Base-by-base conservation (phyloP, 768 basidiomycete genomes). In the Suillus spraguei region DNA sequence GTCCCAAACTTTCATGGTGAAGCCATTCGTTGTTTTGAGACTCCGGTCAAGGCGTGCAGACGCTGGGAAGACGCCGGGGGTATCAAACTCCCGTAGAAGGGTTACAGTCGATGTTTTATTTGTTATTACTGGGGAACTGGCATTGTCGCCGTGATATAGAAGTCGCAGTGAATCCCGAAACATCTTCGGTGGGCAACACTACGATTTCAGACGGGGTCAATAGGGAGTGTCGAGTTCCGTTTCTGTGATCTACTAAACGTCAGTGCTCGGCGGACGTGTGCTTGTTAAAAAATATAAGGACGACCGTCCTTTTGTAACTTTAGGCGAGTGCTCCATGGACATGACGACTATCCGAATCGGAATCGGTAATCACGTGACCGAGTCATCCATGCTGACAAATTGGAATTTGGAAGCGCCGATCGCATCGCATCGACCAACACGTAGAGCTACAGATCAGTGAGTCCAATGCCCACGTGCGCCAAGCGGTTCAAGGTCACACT, bases 31-130 rank as follows among this genome's bases (percentile, higher is more conserved):
- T 44, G 81, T 82, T 72, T 86, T 88, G n/a, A 90, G 79, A 67
- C 82, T 86, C 32, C 86, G 83, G 66, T 91, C 85, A 39, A 93
- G 80, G 49, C 92, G 85, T 54, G 92, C 82, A 9, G 90, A 91
- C 0, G 91, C 90, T 0, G 92, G 92, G 24, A 84, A 79, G 22
- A 87, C 79, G 38, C 90, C 90, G 13, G 90, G 87, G 20, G 80
- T 85, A 60, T 87, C 85, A 71, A 87, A 94, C 69, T 91, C 81
- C 32, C 65, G 72, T 11, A 82, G 68, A 32, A 81, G 69, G 16
- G 24, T 32, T 39, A 58, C 36, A 1, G 58, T 22, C 6, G 60
- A 59, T 20, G 49, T 17, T 58, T 61, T 61, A 47, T 65, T 60
- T 2, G 59, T 71, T 32, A 74, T 55, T 52, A 65, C 61, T 58